These are phyloP conservation scores for Leishmania arabica DNA, from an alignment of 208 protist genomes.

Conservation along the genomic window DNA sequence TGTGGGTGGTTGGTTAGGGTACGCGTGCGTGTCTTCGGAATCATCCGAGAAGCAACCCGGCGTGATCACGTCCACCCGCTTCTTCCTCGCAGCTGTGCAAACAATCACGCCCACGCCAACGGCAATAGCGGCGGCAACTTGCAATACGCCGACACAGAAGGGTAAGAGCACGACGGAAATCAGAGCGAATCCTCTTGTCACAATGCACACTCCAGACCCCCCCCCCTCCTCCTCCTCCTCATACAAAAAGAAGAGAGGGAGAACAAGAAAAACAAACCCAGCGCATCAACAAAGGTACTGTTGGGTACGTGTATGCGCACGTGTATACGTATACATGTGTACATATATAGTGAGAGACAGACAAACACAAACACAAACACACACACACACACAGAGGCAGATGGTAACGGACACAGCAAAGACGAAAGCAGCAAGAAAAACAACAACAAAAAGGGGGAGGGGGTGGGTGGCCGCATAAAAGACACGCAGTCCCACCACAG, in stretches of 20 bases:
- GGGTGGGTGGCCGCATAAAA: neutral
- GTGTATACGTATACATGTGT: neutral
- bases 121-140: neutral
- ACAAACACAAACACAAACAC: too few species aligned
- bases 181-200: neutral
- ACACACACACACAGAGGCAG: neutral
- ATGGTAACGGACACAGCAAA: neutral
- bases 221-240: neutral
- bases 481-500: neutral
- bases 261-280: neutral
- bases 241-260: slow-evolving; percentile 1
- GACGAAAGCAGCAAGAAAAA: neutral
- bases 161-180: neutral
- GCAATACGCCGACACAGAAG: neutral
- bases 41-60: neutral
- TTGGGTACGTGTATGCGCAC: neutral
- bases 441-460: neutral
- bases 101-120: neutral
- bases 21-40: too few species aligned
- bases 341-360: too few species aligned
- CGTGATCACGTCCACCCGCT: neutral
- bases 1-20: neutral
- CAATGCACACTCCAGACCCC: neutral
- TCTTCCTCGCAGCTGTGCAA: neutral
- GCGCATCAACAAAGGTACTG: neutral